Base-by-base conservation (phyloP, 163 green algal genomes). In the Coccomyxa subellipsoidea region DNA sequence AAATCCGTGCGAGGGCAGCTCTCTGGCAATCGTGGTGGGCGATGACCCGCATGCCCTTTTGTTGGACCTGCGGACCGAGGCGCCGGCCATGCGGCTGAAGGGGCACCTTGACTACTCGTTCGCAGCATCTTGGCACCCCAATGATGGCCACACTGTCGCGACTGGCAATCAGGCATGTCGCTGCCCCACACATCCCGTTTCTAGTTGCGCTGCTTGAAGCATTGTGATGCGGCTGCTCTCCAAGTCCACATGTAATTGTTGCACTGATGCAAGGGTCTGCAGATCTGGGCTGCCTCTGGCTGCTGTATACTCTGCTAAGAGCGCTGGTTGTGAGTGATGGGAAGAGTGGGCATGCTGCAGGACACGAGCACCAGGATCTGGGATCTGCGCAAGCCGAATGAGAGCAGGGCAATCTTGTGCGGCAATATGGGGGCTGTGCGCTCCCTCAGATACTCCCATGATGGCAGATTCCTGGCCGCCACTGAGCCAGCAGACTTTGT, bases 71-170 rank as follows among this genome's bases (percentile, higher is more conserved):
- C 79, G 82, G 29, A 90, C 85, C 36, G 88, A 91, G 78, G 82
- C 81, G 70, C 21, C 27, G 4, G 88, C 92, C 34, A 81, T 72
- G 1, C 9, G 34, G 6, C 90, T 98, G 47, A 27, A 80, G 0
- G 95, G 93, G 23, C 96, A 99, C 82, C 70, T 91, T 25, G 95
- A 99, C 92, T 99, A 90, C 86, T 95, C 90, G 27, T 99, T 99
- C 87, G 95, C 96, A 5, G 92, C 90, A 1, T 92, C 93, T 3
- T 99, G 96, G 96, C 94, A 98, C 86, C 96, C 95, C 0, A 84
- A 88, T 39, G 40, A 40, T 10, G 95, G 94, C 47, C 85, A 89
- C 32, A 76, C 95, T 12, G 82, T 99, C 27, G 96, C 96, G 59
- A 98, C 95, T 9, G 95, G 96, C 79, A 98, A 98, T 88, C 95